phyloP scores from a whole-genome alignment of 1,139 yeast species.

The Candida sojae region DNA sequence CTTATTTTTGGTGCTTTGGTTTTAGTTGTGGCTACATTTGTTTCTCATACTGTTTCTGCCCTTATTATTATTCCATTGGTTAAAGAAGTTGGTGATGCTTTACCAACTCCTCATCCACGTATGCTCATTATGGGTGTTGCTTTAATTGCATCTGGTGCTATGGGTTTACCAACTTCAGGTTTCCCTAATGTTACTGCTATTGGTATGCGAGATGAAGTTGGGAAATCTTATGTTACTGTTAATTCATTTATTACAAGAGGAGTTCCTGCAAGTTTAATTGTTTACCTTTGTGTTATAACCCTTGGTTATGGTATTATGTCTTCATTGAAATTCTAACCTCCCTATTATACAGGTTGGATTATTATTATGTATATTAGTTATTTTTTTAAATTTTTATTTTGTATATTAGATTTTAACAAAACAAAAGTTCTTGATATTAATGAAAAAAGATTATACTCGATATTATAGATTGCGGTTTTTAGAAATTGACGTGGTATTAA shows the following conservation, averaged over 20 bases:
- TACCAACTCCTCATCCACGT: constrained; percentile 71
- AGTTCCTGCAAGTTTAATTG: constrained; percentile 78
- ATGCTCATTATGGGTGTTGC: constrained; percentile 83
- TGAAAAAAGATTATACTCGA: no score
- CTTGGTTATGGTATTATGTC: constrained; percentile 78
- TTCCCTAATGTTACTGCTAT: constrained; percentile 97
- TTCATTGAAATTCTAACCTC: constrained; percentile 44
- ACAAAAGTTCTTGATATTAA: neutral
- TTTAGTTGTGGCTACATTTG: constrained; percentile 86
- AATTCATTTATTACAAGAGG: constrained; percentile 84
- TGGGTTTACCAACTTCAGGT: constrained; percentile 96
- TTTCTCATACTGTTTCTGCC: constrained; percentile 95
- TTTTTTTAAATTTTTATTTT: neutral
- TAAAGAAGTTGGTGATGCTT: constrained; percentile 76
- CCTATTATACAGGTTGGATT: neutral
- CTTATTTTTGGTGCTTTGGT: constrained; percentile 77
- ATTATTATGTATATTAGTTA: neutral
- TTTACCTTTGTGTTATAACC: constrained; percentile 61
- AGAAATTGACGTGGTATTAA: constrained; percentile 1
- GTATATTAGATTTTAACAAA: neutral
- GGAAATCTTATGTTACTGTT: constrained; percentile 82
- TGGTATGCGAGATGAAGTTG: constrained; percentile 87
- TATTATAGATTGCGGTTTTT: neutral
- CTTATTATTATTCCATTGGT: constrained; percentile 86
- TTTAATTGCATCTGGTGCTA: constrained; percentile 83